phyloP scores from a whole-genome alignment of 2,329 filamentous ascomycete species.

The Aureobasidium sp. region DNA sequence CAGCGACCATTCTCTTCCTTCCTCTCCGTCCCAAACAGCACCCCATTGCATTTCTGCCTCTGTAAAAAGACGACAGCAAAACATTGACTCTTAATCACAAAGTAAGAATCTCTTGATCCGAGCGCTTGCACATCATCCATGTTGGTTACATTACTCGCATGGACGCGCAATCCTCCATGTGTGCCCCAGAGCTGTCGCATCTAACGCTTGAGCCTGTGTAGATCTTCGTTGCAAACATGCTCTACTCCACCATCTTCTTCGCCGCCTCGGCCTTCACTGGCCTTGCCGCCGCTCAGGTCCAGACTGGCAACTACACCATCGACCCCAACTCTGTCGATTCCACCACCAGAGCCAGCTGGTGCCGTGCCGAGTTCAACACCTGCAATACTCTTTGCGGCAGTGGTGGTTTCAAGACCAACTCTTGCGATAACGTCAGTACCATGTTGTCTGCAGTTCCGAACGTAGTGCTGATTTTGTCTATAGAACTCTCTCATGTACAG shows the following conservation, averaged over 20 bases:
- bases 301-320: conserved; percentile 28
- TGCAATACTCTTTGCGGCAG: conserved; percentile 55
- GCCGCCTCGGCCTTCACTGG: conserved; percentile 39
- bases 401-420: conserved; percentile 36
- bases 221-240: conserved; percentile 31
- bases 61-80: not conserved
- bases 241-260: conserved; percentile 39
- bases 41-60: not conserved
- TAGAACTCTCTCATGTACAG: conserved; percentile 42
- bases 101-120: not conserved
- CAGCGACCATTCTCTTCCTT: not conserved
- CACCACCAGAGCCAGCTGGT: conserved; percentile 42
- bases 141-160: not conserved
- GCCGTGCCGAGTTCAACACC: conserved; percentile 48
- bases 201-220: conserved; percentile 10
- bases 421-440: conserved; percentile 47
- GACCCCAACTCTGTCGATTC: conserved; percentile 32
- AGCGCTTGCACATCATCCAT: not conserved
- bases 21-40: not conserved
- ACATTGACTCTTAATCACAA: conserved; percentile 6
- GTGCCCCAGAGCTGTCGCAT: not conserved
- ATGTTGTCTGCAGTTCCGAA: not conserved
- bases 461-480: conserved; percentile 13
- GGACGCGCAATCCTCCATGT: conserved; percentile 7
- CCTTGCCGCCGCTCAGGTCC: conserved; percentile 36